phyloP scores from a whole-genome alignment of 2,329 filamentous ascomycete genomes.

The Neobulgaria alba region DNA sequence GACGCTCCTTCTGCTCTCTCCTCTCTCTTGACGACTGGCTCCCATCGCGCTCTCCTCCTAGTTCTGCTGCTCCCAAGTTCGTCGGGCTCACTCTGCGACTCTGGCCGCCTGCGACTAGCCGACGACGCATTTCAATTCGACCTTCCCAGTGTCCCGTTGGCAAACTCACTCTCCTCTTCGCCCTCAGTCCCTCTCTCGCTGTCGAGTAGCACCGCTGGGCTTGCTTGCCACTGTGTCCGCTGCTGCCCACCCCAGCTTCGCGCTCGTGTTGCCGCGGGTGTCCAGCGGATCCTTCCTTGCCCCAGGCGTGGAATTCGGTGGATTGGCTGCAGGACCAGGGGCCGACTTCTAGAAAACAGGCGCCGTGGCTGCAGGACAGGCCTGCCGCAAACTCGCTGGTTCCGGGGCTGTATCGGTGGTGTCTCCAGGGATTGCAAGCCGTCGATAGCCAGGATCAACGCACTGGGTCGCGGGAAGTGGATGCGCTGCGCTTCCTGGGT shows the following conservation, averaged over 20 bases:
- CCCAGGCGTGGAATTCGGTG: constrained; percentile 12
- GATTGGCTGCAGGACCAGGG: no score
- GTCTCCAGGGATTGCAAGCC: neutral
- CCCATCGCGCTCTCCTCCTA: neutral
- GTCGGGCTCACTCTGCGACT: neutral
- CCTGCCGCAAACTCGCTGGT: constrained; percentile 12
- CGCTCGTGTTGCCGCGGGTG: constrained; percentile 18
- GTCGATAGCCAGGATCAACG: neutral
- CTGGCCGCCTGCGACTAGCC: neutral
- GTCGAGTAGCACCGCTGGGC: constrained; percentile 17
- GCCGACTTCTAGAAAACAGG: constrained; percentile 10
- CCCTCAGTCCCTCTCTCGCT: constrained; percentile 3
- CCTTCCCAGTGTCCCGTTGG: neutral
- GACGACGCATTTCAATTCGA: neutral
- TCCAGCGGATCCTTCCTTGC: constrained; percentile 5
- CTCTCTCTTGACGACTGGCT: no score
- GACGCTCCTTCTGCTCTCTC: no score
- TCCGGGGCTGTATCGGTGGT: neutral
- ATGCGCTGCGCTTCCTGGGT: no score
- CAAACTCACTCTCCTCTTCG: neutral
- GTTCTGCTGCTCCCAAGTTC: neutral
- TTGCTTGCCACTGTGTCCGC: constrained; percentile 17
- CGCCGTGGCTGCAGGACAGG: no score
- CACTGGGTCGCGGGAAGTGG: neutral
- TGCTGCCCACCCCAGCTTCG: neutral